Conservation (phyloP, 805 yeast genomes). For the Ogataea haglerorum region DNA sequence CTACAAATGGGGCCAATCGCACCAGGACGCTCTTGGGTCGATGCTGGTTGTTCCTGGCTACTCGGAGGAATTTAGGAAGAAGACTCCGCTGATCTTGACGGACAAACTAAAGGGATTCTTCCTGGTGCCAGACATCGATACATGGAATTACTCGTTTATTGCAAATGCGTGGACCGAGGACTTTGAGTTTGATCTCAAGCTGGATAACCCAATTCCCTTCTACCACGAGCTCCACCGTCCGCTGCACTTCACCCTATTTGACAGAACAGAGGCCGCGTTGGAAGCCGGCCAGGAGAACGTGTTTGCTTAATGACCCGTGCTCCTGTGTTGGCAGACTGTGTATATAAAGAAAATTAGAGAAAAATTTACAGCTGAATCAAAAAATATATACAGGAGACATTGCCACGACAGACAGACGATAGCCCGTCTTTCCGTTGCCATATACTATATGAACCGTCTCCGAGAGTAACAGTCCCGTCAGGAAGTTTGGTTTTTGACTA, state of each 20-base stretch:
- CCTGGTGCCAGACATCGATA: constrained; percentile 74
- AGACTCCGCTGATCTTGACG: constrained; percentile 69
- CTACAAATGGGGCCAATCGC: constrained; percentile 68
- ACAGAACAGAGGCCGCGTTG: constrained; percentile 47
- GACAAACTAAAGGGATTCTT: constrained; percentile 77
- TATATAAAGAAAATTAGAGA: constrained; percentile 3
- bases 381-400: constrained; percentile 54
- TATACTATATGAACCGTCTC: constrained; percentile 43
- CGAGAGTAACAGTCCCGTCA: constrained; percentile 51
- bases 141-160: constrained; percentile 91
- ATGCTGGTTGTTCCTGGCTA: constrained; percentile 73
- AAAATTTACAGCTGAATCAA: constrained; percentile 41
- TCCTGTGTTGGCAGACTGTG: constrained; percentile 5
- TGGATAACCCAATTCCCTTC: constrained; percentile 77
- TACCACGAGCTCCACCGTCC: constrained; percentile 89
- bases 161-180: constrained; percentile 77
- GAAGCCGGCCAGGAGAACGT: constrained; percentile 70
- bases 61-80: constrained; percentile 52
- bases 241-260: constrained; percentile 75
- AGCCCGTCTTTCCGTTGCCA: constrained; percentile 61
- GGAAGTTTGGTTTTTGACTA: constrained; percentile 59
- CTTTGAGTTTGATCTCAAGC: constrained; percentile 57
- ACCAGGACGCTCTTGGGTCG: constrained; percentile 51
- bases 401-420: constrained; percentile 67
- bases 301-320: constrained; percentile 39